Base-by-base conservation (phyloP, 2,329 filamentous ascomycete species). In the Pyrenochaeta sp. region DNA sequence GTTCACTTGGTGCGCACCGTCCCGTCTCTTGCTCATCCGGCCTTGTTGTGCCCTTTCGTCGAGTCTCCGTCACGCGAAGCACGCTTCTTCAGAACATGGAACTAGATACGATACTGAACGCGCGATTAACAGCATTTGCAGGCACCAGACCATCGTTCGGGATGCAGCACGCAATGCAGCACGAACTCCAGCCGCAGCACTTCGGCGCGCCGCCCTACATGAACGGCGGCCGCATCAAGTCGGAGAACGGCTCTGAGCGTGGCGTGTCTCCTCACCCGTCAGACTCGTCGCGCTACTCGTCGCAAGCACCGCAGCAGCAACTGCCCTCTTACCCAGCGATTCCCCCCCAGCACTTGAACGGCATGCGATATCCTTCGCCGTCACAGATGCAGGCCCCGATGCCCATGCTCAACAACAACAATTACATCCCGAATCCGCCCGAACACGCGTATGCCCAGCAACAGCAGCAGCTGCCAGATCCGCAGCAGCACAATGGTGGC, bases 201-300 rank as follows among this genome's bases (percentile, higher is more conserved):
- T 82, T 79, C 61, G 79, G 80, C 46, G 81, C 82, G 68, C 77
- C 81, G 55, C 79, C 80, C 68, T 77, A 82, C 77, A 74, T 80
- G 62, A 81, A 81, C 69, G 78, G 77, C 69, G 78, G 77, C 69
- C 76, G 81, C 72, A 83, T 84, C 77, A 84, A 84, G 65, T 85
- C 84, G 51, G 84, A 86, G 74, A 86, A 82, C 74, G 84, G 84
- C 71, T 85, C 85, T 58, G 86, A 88, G 67, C 84, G 85, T 61
- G 84, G 83, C 64, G 80, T 83, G 62, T 83, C 85, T 56, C 85
- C 82, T 46, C 82, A 87, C 68, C 77, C 81, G 28, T 85, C 82
- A 55, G 84, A 86, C 62, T 82, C 84, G 45, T 85, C 85, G 60
- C 79, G 84, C 59, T 85, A 85, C 66, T 86, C 85, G 50, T 84